Conservation (phyloP, 352 stramenopile genomes). For the Globisporangium nodosum region DNA sequence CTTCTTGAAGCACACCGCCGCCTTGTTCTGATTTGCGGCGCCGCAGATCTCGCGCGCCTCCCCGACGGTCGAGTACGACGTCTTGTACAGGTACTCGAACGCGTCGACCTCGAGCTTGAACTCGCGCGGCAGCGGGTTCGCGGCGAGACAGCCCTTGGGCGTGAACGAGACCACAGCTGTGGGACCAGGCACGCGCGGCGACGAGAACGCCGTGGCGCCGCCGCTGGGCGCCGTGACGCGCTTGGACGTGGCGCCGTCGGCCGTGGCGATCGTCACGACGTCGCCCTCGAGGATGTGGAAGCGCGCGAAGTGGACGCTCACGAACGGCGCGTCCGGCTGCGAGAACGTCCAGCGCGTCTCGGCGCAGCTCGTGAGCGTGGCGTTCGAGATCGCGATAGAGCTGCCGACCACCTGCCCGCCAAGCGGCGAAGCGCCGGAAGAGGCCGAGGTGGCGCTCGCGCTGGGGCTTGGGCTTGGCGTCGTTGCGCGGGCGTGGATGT, state of each 20-base stretch:
- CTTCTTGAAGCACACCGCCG: conserved; percentile 28
- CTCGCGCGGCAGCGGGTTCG: conserved; percentile 6
- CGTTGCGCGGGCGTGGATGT: not conserved
- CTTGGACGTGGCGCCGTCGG: conserved; percentile 14
- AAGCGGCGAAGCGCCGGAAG: not conserved
- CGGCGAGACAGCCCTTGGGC: conserved; percentile 7
- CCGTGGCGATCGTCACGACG: conserved; percentile 19
- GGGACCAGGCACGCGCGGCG: conserved; percentile 17
- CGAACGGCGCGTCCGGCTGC: conserved; percentile 24
- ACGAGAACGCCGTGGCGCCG: conserved; percentile 30
- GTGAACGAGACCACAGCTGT: conserved; percentile 25
- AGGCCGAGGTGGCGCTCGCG: not conserved
- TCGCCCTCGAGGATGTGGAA: conserved; percentile 31
- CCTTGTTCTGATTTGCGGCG: conserved; percentile 25
- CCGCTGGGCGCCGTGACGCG: conserved; percentile 13
- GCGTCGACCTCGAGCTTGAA: conserved; percentile 29
- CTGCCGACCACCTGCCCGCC: conserved; percentile 26
- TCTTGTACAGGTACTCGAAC: conserved; percentile 19
- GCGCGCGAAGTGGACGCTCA: conserved; percentile 33
- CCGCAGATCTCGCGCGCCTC: conserved; percentile 22
- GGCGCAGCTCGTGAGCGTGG: conserved; percentile 22
- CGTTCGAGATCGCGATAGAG: conserved; percentile 26
- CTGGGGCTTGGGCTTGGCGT: not conserved
- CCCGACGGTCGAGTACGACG: conserved; percentile 10
- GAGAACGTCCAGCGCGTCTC: conserved; percentile 16